These are phyloP conservation scores for Boletus rubroflammeus DNA, from an alignment of 768 basidiomycete species.

Conservation along the genomic window DNA sequence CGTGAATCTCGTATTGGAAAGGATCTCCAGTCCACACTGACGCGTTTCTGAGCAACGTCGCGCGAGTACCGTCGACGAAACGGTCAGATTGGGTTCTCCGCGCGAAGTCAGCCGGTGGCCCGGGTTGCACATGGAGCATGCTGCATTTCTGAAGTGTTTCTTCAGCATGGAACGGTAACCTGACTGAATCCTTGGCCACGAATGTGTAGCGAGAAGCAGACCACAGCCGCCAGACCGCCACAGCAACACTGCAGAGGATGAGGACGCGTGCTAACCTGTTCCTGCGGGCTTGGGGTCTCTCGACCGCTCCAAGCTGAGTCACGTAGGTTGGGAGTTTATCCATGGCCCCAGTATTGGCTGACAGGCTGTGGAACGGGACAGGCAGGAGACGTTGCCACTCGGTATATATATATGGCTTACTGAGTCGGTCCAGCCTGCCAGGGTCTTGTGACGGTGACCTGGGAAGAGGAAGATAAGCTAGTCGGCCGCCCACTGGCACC, in stretches of 20 bases:
- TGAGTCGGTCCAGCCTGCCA: neutral
- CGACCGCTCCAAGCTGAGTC: neutral
- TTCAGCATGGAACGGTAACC: slow-evolving; percentile 28
- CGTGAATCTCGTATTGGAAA: slow-evolving; percentile 33
- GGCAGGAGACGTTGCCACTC: neutral
- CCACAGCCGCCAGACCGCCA: slow-evolving; percentile 19
- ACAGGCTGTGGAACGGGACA: neutral
- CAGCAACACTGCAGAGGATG: slow-evolving; percentile 15
- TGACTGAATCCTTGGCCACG: slow-evolving; percentile 9
- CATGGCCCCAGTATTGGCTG: slow-evolving; percentile 14
- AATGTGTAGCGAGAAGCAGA: slow-evolving; percentile 14
- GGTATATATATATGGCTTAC: neutral
- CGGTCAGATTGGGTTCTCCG: slow-evolving; percentile 36
- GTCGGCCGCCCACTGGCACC: too few relatives aligned
- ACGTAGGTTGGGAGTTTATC: slow-evolving; percentile 27
- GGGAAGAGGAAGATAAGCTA: neutral
- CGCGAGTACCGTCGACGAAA: slow-evolving; percentile 36
- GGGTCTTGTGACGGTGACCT: neutral
- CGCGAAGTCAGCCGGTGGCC: slow-evolving; percentile 34
- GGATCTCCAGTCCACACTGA: slow-evolving; percentile 51
- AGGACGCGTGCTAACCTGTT: slow-evolving; percentile 15
- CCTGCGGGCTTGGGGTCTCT: slow-evolving; percentile 11
- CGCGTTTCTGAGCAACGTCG: slow-evolving; percentile 43
- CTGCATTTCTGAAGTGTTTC: slow-evolving; percentile 34
- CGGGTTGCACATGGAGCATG: slow-evolving; percentile 35